Conservation (phyloP, 1,284 basidiomycete species). For the Leucoagaricus sp. region DNA sequence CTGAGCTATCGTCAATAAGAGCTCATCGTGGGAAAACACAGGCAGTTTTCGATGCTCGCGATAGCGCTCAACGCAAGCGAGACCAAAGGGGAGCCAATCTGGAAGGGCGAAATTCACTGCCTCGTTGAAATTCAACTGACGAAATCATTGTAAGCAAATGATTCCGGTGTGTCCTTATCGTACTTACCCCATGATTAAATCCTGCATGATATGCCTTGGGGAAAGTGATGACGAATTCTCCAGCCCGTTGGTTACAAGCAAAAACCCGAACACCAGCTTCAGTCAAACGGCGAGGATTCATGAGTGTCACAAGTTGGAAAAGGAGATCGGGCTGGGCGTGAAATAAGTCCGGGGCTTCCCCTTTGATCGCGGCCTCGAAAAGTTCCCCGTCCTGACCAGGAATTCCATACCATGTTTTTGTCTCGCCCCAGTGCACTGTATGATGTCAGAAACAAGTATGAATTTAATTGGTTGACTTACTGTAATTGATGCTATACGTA, state of each 20-base stretch:
- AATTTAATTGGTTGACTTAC: conserved; percentile 49
- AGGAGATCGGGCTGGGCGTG: conserved; percentile 96
- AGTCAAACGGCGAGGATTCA: conserved; percentile 89
- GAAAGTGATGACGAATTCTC: conserved; percentile 97
- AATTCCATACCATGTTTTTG: conserved; percentile 99
- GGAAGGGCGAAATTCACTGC: conserved; percentile 99
- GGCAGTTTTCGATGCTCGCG: conserved; percentile 89
- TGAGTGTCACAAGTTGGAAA: conserved; percentile 97
- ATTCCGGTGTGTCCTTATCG: too few species aligned
- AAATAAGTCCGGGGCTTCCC: conserved; percentile 97
- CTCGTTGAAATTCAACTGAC: conserved; percentile 95
- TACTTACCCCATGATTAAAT: conserved; percentile 93
- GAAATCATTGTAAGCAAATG: conserved; percentile 17
- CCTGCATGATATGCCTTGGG: conserved; percentile 99
- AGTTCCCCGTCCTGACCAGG: conserved; percentile 93
- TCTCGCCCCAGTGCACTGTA: conserved; percentile 98
- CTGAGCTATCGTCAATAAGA: conserved; percentile 93
- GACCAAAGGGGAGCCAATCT: conserved; percentile 90
- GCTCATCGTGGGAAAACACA: conserved; percentile 98
- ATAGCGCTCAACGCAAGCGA: conserved; percentile 88
- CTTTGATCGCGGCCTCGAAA: conserved; percentile 95
- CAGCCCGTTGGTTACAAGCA: conserved; percentile 94
- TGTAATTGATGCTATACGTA: conserved; percentile 95
- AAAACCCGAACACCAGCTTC: conserved; percentile 93
- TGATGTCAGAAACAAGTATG: conserved; percentile 17